These are phyloP conservation scores for Bipolaris victoriae DNA, from an alignment of 2,329 filamentous ascomycete genomes.

Conservation along the genomic window DNA sequence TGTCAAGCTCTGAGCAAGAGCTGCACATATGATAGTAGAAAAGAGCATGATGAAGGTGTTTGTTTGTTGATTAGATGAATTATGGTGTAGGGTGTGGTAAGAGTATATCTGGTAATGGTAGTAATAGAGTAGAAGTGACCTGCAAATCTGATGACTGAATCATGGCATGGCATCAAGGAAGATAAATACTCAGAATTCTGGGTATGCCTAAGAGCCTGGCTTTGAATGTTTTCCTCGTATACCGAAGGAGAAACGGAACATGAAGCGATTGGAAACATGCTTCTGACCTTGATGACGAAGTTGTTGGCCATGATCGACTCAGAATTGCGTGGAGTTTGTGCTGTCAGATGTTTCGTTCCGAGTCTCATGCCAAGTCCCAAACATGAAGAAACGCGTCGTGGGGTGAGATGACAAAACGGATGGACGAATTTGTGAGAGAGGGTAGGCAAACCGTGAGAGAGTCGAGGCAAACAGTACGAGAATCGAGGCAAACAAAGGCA, in stretches of 20 bases:
- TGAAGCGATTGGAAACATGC: constrained; percentile 7
- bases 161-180: background rate
- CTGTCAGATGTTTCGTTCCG: constrained; percentile 15
- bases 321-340: background rate
- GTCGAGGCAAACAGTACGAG: no score
- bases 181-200: constrained; percentile 2
- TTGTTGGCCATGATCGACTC: no score
- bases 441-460: no score
- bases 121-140: constrained; percentile 8
- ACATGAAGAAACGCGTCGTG: constrained; percentile 10
- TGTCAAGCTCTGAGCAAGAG: constrained; percentile 33
- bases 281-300: constrained; percentile 5
- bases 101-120: background rate
- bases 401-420: background rate
- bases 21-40: constrained; percentile 26
- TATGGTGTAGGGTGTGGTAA: constrained; percentile 2
- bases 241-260: background rate
- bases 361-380: constrained; percentile 22
- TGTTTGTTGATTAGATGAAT: background rate
- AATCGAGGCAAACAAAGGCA: background rate
- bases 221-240: background rate
- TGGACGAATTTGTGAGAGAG: background rate
- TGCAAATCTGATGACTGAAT: constrained; percentile 9
- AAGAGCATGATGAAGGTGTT: constrained; percentile 32
- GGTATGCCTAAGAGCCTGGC: constrained; percentile 6